phyloP scores from a whole-genome alignment of 208 protist species.

The Leishmania martiniquensis region DNA sequence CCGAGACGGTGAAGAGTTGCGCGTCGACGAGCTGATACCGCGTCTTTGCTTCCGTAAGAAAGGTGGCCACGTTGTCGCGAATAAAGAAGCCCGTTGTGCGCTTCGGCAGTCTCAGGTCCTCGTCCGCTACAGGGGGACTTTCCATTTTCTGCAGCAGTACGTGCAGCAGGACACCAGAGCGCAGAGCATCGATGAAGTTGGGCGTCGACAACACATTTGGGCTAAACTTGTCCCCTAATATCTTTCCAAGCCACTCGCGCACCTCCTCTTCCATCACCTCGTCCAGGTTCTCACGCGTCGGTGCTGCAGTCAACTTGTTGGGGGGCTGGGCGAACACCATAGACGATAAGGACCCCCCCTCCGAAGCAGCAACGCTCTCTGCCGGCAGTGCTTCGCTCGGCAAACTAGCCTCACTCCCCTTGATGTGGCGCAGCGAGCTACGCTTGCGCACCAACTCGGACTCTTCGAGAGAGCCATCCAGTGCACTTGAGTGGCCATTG shows the following conservation, averaged over 20 bases:
- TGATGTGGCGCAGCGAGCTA: slow-evolving; percentile 20
- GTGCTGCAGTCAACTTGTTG: slow-evolving; percentile 32
- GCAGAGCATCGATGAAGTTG: slow-evolving; percentile 72
- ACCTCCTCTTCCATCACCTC: slow-evolving; percentile 65
- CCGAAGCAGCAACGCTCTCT: background rate
- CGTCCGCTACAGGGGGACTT: slow-evolving; percentile 49
- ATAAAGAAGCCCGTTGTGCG: slow-evolving; percentile 68
- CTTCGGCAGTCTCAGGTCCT: slow-evolving; percentile 56
- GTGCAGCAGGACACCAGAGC: slow-evolving; percentile 64
- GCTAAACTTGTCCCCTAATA: slow-evolving; percentile 58
- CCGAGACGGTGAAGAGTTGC: slow-evolving; percentile 75
- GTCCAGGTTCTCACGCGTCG: slow-evolving; percentile 44
- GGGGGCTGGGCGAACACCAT: background rate
- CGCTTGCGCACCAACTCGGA: slow-evolving; percentile 8
- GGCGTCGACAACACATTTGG: slow-evolving; percentile 28
- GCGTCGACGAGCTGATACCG: slow-evolving; percentile 55
- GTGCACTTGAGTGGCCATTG: background rate
- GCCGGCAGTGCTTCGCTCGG: background rate
- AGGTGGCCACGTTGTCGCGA: slow-evolving; percentile 76
- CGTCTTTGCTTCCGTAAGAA: slow-evolving; percentile 43
- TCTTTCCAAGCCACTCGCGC: slow-evolving; percentile 61
- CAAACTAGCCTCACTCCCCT: slow-evolving; percentile 11
- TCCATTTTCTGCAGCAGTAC: slow-evolving; percentile 76
- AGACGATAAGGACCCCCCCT: background rate
- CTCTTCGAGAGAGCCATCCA: background rate